phyloP scores from a whole-genome alignment of 768 basidiomycete genomes.

The Wakefieldia striispora region DNA sequence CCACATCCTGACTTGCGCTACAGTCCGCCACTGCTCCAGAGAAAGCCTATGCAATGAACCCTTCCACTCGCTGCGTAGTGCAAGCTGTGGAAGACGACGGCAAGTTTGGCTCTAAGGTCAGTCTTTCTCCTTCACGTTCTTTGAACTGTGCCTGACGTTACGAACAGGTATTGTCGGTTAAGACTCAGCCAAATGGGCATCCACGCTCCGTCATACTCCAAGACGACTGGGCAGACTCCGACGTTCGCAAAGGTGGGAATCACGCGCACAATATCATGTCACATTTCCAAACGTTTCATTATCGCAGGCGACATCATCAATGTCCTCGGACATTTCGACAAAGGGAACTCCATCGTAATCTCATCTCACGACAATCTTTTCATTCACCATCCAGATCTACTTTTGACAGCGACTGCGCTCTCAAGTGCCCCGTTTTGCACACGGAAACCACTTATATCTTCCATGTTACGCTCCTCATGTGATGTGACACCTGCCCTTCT shows the following conservation, averaged over 20 bases:
- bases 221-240: slow-evolving; percentile 76
- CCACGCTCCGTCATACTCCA: slow-evolving; percentile 54
- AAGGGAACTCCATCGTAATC: slow-evolving; percentile 51
- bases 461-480: slow-evolving; percentile 54
- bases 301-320: slow-evolving; percentile 78
- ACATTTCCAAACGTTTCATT: not conserved
- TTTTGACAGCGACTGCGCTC: slow-evolving; percentile 87
- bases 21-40: slow-evolving; percentile 16
- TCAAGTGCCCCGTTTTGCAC: slow-evolving; percentile 80
- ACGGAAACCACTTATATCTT: slow-evolving; percentile 81
- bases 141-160: not conserved
- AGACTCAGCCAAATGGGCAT: slow-evolving; percentile 38
- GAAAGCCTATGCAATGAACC: slow-evolving; percentile 28
- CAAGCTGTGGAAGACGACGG: slow-evolving; percentile 41
- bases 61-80: slow-evolving; percentile 58
- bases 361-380: slow-evolving; percentile 65
- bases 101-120: slow-evolving; percentile 25
- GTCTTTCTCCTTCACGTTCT: not conserved
- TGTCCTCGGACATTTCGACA: slow-evolving; percentile 52
- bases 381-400: slow-evolving; percentile 88
- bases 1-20: slow-evolving; percentile 2
- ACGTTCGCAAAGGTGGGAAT: slow-evolving; percentile 55
- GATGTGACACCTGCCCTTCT: slow-evolving; percentile 67
- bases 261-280: not conserved
- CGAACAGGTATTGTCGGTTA: slow-evolving; percentile 50